Conservation (phyloP, 805 yeast genomes). For the Schwanniomyces polymorphus region DNA sequence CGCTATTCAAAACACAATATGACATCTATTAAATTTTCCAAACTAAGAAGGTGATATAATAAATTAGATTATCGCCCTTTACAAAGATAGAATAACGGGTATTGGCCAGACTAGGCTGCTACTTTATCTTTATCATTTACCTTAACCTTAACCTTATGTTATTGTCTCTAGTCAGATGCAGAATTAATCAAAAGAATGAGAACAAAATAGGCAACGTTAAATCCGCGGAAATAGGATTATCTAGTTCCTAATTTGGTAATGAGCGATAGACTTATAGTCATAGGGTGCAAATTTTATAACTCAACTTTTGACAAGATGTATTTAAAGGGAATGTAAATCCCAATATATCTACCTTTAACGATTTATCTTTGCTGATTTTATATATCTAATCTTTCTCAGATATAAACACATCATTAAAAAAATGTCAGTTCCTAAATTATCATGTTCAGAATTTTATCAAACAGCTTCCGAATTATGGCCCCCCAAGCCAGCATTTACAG, state of each 20-base stretch:
- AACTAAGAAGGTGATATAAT: too few species aligned
- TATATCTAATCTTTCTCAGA: background rate
- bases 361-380: background rate
- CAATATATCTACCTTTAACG: background rate
- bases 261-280: background rate
- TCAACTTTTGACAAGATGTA: background rate
- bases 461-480: background rate
- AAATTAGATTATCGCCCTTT: background rate
- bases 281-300: background rate
- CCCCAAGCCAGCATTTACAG: constrained; percentile 21
- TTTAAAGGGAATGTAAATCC: background rate
- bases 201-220: background rate
- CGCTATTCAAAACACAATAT: background rate
- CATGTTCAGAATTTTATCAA: background rate
- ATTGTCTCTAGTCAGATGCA: background rate
- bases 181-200: background rate
- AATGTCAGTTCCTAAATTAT: constrained; percentile 1
- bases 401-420: background rate
- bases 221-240: background rate
- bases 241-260: background rate
- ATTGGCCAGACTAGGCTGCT: background rate
- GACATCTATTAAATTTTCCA: background rate
- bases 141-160: too few species aligned
- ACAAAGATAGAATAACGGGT: background rate
- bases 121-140: background rate